phyloP scores from a whole-genome alignment of 331 rosid genomes.

The Telfairia occidentalis region DNA sequence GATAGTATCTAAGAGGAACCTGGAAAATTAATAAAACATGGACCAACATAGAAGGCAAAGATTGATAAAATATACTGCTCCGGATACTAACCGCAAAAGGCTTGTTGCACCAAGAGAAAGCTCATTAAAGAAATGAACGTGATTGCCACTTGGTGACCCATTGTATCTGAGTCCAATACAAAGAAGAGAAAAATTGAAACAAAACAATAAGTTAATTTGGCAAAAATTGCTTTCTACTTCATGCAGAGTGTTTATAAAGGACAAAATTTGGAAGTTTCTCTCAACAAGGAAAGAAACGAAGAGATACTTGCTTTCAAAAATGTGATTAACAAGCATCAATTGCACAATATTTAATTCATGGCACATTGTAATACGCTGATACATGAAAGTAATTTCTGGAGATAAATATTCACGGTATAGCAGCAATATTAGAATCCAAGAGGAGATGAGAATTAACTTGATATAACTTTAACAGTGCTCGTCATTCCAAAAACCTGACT shows the following conservation, averaged over 20 bases:
- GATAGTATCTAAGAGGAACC: not conserved
- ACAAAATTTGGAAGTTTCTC: not conserved
- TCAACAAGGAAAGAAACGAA: not conserved
- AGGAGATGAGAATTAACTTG: not conserved
- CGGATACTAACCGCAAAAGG: constrained; percentile 57
- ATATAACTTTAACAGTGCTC: not conserved
- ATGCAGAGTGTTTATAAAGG: not conserved
- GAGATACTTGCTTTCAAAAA: not conserved
- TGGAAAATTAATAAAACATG: not conserved
- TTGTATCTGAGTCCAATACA: constrained; percentile 36
- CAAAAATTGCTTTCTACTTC: not conserved
- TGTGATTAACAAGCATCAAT: not conserved
- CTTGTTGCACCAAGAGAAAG: constrained; percentile 47
- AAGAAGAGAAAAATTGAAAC: constrained; percentile 10
- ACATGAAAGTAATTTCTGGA: not conserved
- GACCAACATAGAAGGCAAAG: constrained; percentile 12
- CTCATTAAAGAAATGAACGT: constrained; percentile 34
- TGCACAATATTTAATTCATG: not conserved
- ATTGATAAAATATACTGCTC: not conserved
- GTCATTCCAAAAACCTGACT: not conserved
- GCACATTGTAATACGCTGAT: not conserved
- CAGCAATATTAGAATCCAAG: not conserved
- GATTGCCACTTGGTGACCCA: constrained; percentile 48
- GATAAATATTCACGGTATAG: not conserved
- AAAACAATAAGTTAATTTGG: not conserved